Percentiles rank a stretch among this genome's conserved stretches.
Evolutionary conservation across 495 filamentous ascomycete genomes (phyloP).

Genomic region (Xylaria castorea): DNA sequence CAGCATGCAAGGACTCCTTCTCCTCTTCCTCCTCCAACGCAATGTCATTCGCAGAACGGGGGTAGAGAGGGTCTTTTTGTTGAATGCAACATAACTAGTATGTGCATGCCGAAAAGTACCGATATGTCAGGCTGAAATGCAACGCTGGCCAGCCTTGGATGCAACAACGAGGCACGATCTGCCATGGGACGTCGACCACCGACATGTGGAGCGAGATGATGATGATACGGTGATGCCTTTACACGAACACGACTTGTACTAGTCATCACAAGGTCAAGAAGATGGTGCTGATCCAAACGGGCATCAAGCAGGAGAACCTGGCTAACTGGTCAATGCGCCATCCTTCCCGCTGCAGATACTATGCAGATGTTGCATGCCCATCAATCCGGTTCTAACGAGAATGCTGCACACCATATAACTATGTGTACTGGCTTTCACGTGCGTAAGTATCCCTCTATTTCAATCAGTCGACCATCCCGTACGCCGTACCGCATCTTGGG

Average conservation of each 20-base stretch:
- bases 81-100: conserved; percentile 20
- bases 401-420: not conserved
- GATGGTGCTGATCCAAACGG: conserved; percentile 2
- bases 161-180: conserved; percentile 12
- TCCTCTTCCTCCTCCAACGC: conserved; percentile 1
- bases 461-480: not conserved
- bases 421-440: not conserved
- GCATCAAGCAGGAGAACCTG: not conserved
- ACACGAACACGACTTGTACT: not conserved
- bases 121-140: conserved; percentile 20
- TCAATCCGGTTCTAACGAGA: conserved; percentile 7
- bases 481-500: conserved; percentile 1
- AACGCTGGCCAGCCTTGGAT: conserved; percentile 21
- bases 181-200: conserved; percentile 13
- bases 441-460: not conserved
- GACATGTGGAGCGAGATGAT: conserved; percentile 12
- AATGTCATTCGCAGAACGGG: conserved; percentile 11
- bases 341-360: conserved; percentile 5
- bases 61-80: conserved; percentile 17
- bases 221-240: conserved; percentile 1
- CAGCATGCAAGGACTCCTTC: conserved; percentile 10
- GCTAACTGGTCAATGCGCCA: not conserved
- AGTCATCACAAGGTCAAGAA: conserved; percentile 1
- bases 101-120: conserved; percentile 20
- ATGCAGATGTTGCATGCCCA: conserved; percentile 1